Conservation (phyloP, 768 basidiomycete genomes). For the Suillus subaureus region DNA sequence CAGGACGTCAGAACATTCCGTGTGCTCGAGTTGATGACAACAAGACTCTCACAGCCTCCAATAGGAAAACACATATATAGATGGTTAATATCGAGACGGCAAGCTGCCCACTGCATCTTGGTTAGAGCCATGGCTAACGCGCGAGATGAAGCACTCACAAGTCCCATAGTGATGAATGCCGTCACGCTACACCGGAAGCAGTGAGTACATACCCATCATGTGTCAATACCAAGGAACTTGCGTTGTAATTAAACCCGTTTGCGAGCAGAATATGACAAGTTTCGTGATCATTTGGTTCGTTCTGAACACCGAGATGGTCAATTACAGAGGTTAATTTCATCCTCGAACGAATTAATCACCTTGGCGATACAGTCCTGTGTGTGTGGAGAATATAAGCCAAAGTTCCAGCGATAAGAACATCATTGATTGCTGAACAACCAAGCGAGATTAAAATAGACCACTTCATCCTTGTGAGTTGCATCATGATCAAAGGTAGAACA, state of each 20-base stretch:
- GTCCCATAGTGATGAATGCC: constrained; percentile 12
- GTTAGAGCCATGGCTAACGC: neutral
- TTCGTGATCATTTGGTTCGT: constrained; percentile 18
- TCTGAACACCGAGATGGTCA: constrained; percentile 8
- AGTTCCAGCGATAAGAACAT: constrained; percentile 26
- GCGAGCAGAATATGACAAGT: constrained; percentile 21
- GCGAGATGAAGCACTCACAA: constrained; percentile 18
- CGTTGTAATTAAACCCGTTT: constrained; percentile 32
- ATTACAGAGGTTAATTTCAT: neutral
- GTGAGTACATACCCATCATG: neutral
- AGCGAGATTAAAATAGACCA: constrained; percentile 26
- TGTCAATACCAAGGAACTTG: neutral
- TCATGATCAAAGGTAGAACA: no score
- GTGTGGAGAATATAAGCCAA: constrained; percentile 18
- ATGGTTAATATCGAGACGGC: constrained; percentile 22
- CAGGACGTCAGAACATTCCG: neutral
- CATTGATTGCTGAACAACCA: constrained; percentile 21
- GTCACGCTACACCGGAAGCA: constrained; percentile 14
- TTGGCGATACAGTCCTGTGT: constrained; percentile 9
- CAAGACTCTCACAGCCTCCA: constrained; percentile 23
- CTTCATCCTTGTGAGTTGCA: constrained; percentile 13
- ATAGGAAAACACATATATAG: constrained; percentile 26
- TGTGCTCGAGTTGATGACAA: neutral
- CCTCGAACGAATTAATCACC: constrained; percentile 12
- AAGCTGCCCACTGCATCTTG: constrained; percentile 19